Evolutionary conservation across 2,329 filamentous ascomycete species (phyloP).

Genomic region (Fusarium euwallaceae): DNA sequence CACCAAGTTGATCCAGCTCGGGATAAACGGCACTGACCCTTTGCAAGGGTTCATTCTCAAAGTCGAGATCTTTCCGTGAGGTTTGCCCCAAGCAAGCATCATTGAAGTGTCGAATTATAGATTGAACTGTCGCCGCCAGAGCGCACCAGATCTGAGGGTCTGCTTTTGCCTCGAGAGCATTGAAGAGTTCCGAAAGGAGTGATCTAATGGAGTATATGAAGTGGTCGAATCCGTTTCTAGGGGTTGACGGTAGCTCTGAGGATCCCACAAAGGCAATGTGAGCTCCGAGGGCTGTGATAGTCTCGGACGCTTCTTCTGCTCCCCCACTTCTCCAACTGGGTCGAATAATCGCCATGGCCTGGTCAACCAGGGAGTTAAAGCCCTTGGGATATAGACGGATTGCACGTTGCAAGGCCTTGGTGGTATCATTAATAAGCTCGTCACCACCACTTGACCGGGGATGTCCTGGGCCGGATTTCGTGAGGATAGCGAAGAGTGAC

Average conservation of each 20-base stretch:
- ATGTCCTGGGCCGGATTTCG: conserved; percentile 38
- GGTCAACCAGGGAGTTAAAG: conserved; percentile 51
- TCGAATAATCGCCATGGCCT: conserved; percentile 45
- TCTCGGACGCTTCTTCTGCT: conserved; percentile 40
- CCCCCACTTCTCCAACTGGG: conserved; percentile 37
- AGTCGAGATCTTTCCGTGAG: conserved; percentile 33
- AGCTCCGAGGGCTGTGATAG: conserved; percentile 55
- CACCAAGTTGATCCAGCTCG: conserved; percentile 40
- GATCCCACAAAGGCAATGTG: conserved; percentile 65
- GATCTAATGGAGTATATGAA: conserved; percentile 56
- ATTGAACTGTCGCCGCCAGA: conserved; percentile 54
- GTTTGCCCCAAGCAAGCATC: conserved; percentile 55
- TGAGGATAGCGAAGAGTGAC: conserved; percentile 49
- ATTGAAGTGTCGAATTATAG: conserved; percentile 53
- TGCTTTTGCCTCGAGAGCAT: conserved; percentile 51
- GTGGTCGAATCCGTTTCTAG: conserved; percentile 52
- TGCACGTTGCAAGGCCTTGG: conserved; percentile 57
- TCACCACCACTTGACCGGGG: conserved; percentile 46
- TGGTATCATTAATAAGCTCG: conserved; percentile 57
- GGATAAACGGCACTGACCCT: conserved; percentile 48
- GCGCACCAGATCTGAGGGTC: conserved; percentile 54
- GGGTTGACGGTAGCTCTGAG: conserved; percentile 53
- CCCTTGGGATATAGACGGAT: conserved; percentile 53
- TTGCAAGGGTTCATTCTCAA: conserved; percentile 40
- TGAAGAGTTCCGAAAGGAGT: conserved; percentile 53